Base-by-base conservation (phyloP, 345 rosid genomes). In the Pistacia integerrima region DNA sequence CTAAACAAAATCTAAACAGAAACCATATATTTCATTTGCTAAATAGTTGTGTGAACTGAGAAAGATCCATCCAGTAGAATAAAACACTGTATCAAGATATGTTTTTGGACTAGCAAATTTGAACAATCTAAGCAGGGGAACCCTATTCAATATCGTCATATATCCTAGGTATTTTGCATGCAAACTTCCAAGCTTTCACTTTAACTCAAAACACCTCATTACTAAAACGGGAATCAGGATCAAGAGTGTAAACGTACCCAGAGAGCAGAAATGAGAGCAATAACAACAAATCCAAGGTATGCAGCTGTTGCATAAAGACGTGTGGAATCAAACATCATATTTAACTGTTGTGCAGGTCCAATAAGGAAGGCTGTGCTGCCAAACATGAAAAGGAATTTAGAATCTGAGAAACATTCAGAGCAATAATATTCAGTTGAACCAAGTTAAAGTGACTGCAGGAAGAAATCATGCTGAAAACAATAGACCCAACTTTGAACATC, bases 331-430 rank as follows among this genome's bases (percentile, higher is more conserved):
- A 96, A 88, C 99, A 93, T 96, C 99, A 93, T 93, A 35, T 84
- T 85, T 57, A 93, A 58, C 77, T 96, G 99, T 74, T 82, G 91
- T 74, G 61, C 85, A 82, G 87, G 85, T 82, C 99, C 98, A 78
- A 91, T 84, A 70, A 96, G 89, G 79, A 96, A 93, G 81, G 86
- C 99, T 92, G 99, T 96, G 92, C 98, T 96, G 97, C 88, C 97
- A 85, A 82, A 82, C 69, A 79, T 33, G 75, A 73, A 76, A 75
- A 70, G 68, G 72, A 79, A 54, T 70, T 85, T 48, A 74, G 81
- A 67, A 71, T 74, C 36, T 74, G 68, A 75, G 76, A 76, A 64
- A 64, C 56, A 54, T 20, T 33, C 49, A 41, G 56, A 52, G 13
- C 33, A 54, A 22, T 69, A 78, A n/a, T 49, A 38, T 44, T 65